Evolutionary conservation across 2,329 filamentous ascomycete genomes (phyloP).

Genomic region (Fusarium nematophilum): DNA sequence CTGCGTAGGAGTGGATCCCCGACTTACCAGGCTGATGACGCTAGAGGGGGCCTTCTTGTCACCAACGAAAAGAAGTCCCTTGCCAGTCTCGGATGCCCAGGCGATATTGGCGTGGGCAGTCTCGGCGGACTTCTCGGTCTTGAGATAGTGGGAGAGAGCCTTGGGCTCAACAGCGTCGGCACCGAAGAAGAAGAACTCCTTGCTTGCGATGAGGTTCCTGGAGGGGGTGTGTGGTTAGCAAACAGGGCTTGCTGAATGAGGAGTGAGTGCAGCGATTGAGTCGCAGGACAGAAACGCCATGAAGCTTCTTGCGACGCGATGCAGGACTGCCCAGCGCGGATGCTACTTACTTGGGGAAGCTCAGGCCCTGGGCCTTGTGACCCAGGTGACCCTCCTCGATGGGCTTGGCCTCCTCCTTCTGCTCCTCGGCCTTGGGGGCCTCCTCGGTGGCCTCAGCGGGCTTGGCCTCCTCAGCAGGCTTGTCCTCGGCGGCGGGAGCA

Average conservation of each 20-base stretch:
- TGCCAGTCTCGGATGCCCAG: slow-evolving; percentile 93
- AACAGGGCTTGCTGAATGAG: not conserved
- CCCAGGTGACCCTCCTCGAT: slow-evolving; percentile 86
- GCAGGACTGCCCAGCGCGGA: not conserved
- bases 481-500: slow-evolving; percentile 53
- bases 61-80: slow-evolving; percentile 92
- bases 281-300: not conserved
- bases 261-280: not conserved
- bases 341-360: slow-evolving; percentile 81
- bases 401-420: slow-evolving; percentile 71
- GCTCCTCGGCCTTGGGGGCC: slow-evolving; percentile 54
- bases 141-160: slow-evolving; percentile 80
- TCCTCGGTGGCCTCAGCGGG: slow-evolving; percentile 56
- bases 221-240: slow-evolving; percentile 38
- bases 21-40: slow-evolving; percentile 84
- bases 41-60: slow-evolving; percentile 85
- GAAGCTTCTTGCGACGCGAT: not conserved
- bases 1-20: slow-evolving; percentile 28
- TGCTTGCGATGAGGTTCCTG: slow-evolving; percentile 89
- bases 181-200: slow-evolving; percentile 93
- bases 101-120: slow-evolving; percentile 82
- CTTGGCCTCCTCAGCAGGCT: slow-evolving; percentile 57
- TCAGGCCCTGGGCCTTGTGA: slow-evolving; percentile 88
- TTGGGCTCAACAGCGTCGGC: slow-evolving; percentile 79
- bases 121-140: slow-evolving; percentile 85